These are phyloP conservation scores for Fusarium pininemorale DNA, from an alignment of 2,329 filamentous ascomycete genomes.

Conservation along the genomic window DNA sequence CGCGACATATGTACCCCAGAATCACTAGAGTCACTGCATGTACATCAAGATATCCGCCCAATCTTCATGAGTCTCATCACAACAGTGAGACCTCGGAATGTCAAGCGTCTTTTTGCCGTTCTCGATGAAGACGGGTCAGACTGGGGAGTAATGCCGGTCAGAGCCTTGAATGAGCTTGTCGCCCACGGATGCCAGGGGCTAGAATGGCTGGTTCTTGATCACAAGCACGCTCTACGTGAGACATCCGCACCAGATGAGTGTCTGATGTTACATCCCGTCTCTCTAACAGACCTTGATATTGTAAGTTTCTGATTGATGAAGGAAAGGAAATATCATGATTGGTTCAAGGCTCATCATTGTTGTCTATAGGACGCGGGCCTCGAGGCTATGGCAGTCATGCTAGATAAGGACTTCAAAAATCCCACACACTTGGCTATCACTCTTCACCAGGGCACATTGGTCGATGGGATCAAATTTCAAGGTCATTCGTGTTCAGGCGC, in stretches of 20 bases:
- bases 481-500: background rate
- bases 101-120: background rate
- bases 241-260: background rate
- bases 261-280: background rate
- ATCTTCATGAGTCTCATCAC: background rate
- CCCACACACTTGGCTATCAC: background rate
- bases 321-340: background rate
- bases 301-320: background rate
- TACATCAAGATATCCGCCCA: background rate
- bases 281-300: background rate
- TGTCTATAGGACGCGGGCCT: background rate
- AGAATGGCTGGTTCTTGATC: background rate
- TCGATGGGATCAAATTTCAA: background rate
- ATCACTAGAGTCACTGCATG: background rate
- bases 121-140: background rate
- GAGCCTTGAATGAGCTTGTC: background rate
- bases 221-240: background rate
- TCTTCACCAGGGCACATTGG: background rate
- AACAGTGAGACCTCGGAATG: background rate
- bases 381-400: background rate
- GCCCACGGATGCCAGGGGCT: background rate
- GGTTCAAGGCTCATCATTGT: background rate
- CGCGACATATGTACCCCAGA: background rate
- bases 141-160: background rate
- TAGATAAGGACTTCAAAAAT: background rate